Percentiles rank a stretch among this genome's conserved stretches.
These are phyloP conservation scores for Euclidium syriacum DNA, from an alignment of 345 rosid genomes.

Conservation along the genomic window DNA sequence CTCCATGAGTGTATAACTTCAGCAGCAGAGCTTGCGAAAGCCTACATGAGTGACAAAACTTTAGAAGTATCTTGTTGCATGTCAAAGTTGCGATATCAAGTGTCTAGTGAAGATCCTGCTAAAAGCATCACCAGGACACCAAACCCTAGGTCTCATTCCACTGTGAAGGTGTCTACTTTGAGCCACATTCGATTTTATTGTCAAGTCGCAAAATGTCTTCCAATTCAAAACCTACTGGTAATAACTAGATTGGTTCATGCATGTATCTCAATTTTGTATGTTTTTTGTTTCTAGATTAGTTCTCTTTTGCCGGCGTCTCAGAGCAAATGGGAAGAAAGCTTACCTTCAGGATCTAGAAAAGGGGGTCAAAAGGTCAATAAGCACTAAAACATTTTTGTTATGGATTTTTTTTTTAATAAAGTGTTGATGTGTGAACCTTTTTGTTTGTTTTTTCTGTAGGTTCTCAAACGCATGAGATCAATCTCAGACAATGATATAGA, in stretches of 20 bases:
- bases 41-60: constrained; percentile 69
- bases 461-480: constrained; percentile 53
- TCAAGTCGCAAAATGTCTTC: neutral
- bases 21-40: constrained; percentile 80
- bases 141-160: constrained; percentile 46
- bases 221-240: too few relatives aligned
- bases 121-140: constrained; percentile 73
- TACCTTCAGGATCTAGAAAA: constrained; percentile 43
- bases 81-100: constrained; percentile 29
- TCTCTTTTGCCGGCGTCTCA: constrained; percentile 26
- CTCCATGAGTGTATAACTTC: constrained; percentile 51
- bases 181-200: neutral
- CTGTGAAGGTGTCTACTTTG: constrained; percentile 41
- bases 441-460: constrained; percentile 35
- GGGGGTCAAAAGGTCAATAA: constrained; percentile 33
- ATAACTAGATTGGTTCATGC: too few relatives aligned
- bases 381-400: too few relatives aligned
- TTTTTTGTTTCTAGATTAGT: constrained; percentile 31
- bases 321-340: constrained; percentile 32
- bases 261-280: neutral
- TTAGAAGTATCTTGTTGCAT: constrained; percentile 44
- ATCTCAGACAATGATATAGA: constrained; percentile 57
- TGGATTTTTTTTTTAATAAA: neutral
- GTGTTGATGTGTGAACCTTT: neutral
- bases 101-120: constrained; percentile 44